These are phyloP conservation scores for Cnidoscolus chayamansa DNA, from an alignment of 441 rosid species.

Conservation along the genomic window DNA sequence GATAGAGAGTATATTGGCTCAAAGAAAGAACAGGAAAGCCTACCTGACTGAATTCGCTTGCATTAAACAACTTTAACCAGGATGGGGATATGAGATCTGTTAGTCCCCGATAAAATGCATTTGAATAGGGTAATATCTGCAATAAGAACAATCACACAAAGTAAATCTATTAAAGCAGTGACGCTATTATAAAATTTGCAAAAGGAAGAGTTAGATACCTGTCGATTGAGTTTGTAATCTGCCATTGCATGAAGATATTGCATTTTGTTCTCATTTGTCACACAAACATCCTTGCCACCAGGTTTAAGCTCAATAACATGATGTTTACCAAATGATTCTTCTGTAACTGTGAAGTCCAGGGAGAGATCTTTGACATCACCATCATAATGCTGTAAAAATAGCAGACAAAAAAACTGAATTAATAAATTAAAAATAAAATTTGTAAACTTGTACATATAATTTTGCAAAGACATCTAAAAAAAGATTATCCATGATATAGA, in stretches of 20 bases:
- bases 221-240: constrained; percentile 92
- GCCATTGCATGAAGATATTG: constrained; percentile 99
- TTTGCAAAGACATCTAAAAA: background rate
- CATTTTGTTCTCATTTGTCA: constrained; percentile 94
- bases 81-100: constrained; percentile 86
- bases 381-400: constrained; percentile 67
- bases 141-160: constrained; percentile 31
- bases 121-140: constrained; percentile 94
- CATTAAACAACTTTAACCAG: constrained; percentile 93
- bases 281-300: constrained; percentile 78
- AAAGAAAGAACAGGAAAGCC: constrained; percentile 13
- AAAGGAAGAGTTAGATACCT: constrained; percentile 46
- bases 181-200: constrained; percentile 14
- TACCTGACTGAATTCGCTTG: constrained; percentile 98
- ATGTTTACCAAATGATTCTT: constrained; percentile 80
- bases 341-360: constrained; percentile 90
- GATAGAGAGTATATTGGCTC: background rate
- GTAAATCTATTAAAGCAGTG: constrained; percentile 18
- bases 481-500: background rate
- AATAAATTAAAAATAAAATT: constrained; percentile 1
- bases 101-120: constrained; percentile 90
- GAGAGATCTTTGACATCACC: constrained; percentile 86
- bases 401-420: constrained; percentile 2
- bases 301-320: constrained; percentile 79
- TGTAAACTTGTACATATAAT: background rate